Conservation (phyloP, 2,329 filamentous ascomycete species). For the Botrytis hyacinthi region DNA sequence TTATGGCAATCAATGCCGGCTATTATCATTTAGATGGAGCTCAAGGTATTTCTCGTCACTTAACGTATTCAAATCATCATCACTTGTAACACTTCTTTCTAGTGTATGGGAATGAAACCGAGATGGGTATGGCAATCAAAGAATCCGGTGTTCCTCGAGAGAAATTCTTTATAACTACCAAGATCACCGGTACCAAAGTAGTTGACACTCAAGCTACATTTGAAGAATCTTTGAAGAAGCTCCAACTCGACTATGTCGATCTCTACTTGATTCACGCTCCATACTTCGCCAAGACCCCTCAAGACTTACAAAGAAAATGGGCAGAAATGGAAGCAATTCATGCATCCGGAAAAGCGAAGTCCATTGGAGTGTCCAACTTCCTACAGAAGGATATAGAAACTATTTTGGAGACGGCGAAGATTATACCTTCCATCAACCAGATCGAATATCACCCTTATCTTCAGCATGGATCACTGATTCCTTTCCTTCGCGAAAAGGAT, state of each 20-base stretch:
- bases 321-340: conserved; percentile 63
- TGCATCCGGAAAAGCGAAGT: conserved; percentile 60
- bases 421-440: conserved; percentile 71
- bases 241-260: conserved; percentile 70
- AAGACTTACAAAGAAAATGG: conserved; percentile 59
- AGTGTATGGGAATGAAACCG: conserved; percentile 65
- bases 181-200: conserved; percentile 45
- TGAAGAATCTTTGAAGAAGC: conserved; percentile 54
- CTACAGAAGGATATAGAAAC: conserved; percentile 53
- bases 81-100: background rate
- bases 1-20: conserved; percentile 65
- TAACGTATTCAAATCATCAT: background rate
- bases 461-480: conserved; percentile 59
- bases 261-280: conserved; percentile 65
- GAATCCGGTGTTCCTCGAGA: conserved; percentile 62
- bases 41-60: conserved; percentile 49
- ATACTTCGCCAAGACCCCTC: conserved; percentile 48
- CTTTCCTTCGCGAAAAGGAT: conserved; percentile 54
- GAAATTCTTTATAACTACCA: conserved; percentile 67
- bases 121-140: conserved; percentile 71
- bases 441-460: conserved; percentile 79
- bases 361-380: conserved; percentile 80
- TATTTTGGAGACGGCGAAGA: conserved; percentile 56
- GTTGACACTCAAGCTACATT: conserved; percentile 49
- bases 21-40: conserved; percentile 74